Evolutionary conservation across 176 grass and related monocot genomes (phyloP), one percentile per base, ranked within the genome.

Genomic region (Ananas comosus): DNA sequence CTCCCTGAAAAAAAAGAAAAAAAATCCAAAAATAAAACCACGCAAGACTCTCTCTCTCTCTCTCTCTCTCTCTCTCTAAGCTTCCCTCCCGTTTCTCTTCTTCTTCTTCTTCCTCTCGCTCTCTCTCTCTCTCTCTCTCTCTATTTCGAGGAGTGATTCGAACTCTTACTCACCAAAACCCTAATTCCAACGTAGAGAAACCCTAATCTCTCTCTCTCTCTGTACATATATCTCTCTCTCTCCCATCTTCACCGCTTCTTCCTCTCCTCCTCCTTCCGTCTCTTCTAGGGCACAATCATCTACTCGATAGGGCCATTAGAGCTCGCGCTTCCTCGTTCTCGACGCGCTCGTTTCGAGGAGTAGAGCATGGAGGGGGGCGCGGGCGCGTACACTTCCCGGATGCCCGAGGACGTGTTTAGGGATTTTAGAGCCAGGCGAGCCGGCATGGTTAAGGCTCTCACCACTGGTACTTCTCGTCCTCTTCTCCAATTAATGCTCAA

Each of bases 391-490:
- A 33, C 68, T 47, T 58, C 72, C 64, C 91, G 88, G 75, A 86
- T 82, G 77, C 70, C 88, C 64, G 91, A 96, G 77, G 91, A 96
- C 74, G 91, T 96, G 53, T 96, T 96, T 67, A 85, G 91, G 75
- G 91, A 96, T 79, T 87, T 85, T 63, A 84, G 88, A 51, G 85
- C 81, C 22, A 81, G 91, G 57, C 91, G 91, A 79, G 85, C 88
- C 51, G 88, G 91, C 71, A 96, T 96, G 85, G 88, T 96, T 80
- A 96, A 86, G 73, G 91, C 88, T 23, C 91, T 96, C 63, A 96
- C 91, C 77, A 76, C 78, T 7, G 91, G 91, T 96, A 63, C 66
- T 47, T 49, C 16, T 47, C 18, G 27, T 68, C 65, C 69, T 80
- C 75, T 33, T 24, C 48, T 66, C 24, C 7, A 42, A 42, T 42